Evolutionary conservation across 2,329 filamentous ascomycete species (phyloP), one percentile per base, ranked within the genome.

Genomic region (Colletotrichum liriopes): DNA sequence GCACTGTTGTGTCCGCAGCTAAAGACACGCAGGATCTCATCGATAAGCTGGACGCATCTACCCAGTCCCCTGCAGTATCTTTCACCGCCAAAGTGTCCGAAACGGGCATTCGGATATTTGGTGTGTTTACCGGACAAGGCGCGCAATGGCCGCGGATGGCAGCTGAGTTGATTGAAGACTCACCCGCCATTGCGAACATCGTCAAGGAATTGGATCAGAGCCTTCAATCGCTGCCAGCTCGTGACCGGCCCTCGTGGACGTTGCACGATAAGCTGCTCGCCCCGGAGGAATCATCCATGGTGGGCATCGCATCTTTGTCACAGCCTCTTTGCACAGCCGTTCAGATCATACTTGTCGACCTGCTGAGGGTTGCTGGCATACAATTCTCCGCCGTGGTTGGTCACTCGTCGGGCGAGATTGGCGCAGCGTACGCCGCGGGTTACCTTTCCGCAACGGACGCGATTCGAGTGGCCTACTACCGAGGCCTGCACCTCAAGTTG

Each of bases 361-460:
- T 78, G 1, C 73, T 81, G 1, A 37, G 65, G 0, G 70, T 76
- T 0, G 81, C 81, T 5, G 80, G 81, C 2, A 65, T 87, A n/a
- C 52, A 69, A 0, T 80, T 84, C 8, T 37, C 72, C 1, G 79
- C 79, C 0, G 83, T 85, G 0, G 81, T 86, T 2, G 86, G 86
- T 1, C 86, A 88, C 74, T 87, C 85, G 0, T 84, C 83, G 0
- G 86, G 86, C 1, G 86, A 88, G 73, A 87, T 88, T 16, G 85
- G 77, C 0, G 85, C 86, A 0, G 87, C 84, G 0, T 89, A 87
- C 74, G 85, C 86, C 0, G 83, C 85, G 0, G 86, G 86, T 0
- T 78, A 82, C 26, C 63, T 89, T 0, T 64, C 51, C 20, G 37
- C 59, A 1, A 56, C 43, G 1, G 76, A 79, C 26, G 79, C 79